phyloP scores from a whole-genome alignment of 768 basidiomycete genomes.

The Lentinula detonsa region DNA sequence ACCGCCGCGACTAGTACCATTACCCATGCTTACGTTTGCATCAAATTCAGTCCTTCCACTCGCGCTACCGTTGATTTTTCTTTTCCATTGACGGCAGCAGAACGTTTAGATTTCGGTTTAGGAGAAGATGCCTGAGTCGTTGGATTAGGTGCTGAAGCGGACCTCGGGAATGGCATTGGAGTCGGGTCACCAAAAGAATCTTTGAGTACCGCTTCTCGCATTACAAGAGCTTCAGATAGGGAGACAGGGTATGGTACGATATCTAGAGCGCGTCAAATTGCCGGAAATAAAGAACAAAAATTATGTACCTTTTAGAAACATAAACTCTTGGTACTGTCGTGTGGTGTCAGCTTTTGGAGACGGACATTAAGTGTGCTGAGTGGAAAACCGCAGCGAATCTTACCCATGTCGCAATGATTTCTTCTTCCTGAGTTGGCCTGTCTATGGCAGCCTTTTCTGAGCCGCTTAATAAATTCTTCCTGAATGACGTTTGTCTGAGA shows the following conservation, averaged over 20 bases:
- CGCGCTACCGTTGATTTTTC: slow-evolving; percentile 24
- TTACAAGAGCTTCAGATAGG: slow-evolving; percentile 52
- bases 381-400: slow-evolving; percentile 15
- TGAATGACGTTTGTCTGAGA: slow-evolving; percentile 21
- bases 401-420: slow-evolving; percentile 74
- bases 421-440: slow-evolving; percentile 57
- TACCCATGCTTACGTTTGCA: slow-evolving; percentile 20
- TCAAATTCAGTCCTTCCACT: slow-evolving; percentile 19
- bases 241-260: slow-evolving; percentile 61
- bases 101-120: slow-evolving; percentile 32
- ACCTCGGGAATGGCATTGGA: slow-evolving; percentile 19
- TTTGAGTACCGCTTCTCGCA: slow-evolving; percentile 46
- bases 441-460: slow-evolving; percentile 62
- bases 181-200: slow-evolving; percentile 52
- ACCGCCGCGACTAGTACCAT: slow-evolving; percentile 12
- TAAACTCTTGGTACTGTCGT: slow-evolving; percentile 60
- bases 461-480: slow-evolving; percentile 83
- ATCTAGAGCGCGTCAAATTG: slow-evolving; percentile 32
- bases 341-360: slow-evolving; percentile 44
- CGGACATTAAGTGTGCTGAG: slow-evolving; percentile 10
- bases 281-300: background rate
- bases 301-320: slow-evolving; percentile 57
- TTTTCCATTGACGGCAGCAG: slow-evolving; percentile 24
- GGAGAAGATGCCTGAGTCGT: slow-evolving; percentile 12
- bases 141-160: slow-evolving; percentile 11